Percentiles rank a stretch among this genome's conserved stretches.
Conservation (phyloP, 805 yeast genomes). For the Lachancea mirantina region DNA sequence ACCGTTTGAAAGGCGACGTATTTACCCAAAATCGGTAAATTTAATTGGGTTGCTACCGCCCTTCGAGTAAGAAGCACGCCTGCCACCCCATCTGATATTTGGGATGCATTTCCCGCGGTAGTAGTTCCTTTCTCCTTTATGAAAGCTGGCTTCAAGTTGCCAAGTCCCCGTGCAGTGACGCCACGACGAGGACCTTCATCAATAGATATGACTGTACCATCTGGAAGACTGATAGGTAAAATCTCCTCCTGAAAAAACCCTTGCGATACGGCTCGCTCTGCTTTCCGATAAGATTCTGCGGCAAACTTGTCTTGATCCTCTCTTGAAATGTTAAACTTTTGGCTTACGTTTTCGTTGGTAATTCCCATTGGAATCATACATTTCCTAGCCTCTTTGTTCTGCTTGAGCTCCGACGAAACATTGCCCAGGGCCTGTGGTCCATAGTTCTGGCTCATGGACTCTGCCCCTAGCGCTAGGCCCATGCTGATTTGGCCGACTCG, state of each 20-base stretch:
- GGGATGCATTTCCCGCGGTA: slow-evolving; percentile 95
- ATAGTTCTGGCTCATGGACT: slow-evolving; percentile 85
- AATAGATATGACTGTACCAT: slow-evolving; percentile 40
- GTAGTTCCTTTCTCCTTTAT: slow-evolving; percentile 67
- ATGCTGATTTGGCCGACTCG: slow-evolving; percentile 79
- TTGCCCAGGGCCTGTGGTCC: slow-evolving; percentile 71
- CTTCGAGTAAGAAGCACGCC: slow-evolving; percentile 81
- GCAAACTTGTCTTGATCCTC: slow-evolving; percentile 81
- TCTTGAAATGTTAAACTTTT: slow-evolving; percentile 57
- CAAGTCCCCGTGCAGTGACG: slow-evolving; percentile 70
- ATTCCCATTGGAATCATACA: slow-evolving; percentile 95
- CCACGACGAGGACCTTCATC: slow-evolving; percentile 91
- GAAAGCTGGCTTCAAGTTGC: slow-evolving; percentile 82
- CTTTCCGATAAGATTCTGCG: slow-evolving; percentile 78
- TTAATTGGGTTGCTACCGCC: slow-evolving; percentile 68
- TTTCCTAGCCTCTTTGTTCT: slow-evolving; percentile 46
- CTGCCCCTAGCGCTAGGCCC: slow-evolving; percentile 90
- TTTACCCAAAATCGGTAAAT: slow-evolving; percentile 69
- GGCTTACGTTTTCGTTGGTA: slow-evolving; percentile 87
- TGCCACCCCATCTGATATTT: slow-evolving; percentile 93
- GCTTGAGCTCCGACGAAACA: slow-evolving; percentile 44
- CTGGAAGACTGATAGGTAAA: slow-evolving; percentile 63
- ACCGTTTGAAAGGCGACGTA: slow-evolving; percentile 71
- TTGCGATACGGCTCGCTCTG: slow-evolving; percentile 59
- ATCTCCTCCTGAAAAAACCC: slow-evolving; percentile 88